These are phyloP conservation scores for Diplodia corticola DNA, from an alignment of 2,329 filamentous ascomycete genomes.

Conservation along the genomic window DNA sequence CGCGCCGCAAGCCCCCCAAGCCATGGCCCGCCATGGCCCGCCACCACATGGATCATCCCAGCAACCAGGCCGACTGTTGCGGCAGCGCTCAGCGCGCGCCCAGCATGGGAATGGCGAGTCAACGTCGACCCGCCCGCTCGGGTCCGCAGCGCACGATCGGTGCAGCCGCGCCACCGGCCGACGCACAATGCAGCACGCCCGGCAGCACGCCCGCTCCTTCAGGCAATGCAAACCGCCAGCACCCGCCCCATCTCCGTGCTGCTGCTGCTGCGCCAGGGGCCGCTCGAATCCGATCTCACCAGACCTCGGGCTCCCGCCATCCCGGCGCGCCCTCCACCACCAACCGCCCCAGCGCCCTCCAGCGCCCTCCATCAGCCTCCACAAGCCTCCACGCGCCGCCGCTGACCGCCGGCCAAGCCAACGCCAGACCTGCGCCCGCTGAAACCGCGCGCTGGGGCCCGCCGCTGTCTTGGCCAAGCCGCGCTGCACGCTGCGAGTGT, in stretches of 20 bases:
- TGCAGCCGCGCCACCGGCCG: background rate
- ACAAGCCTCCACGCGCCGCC: background rate
- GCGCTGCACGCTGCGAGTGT: conserved; percentile 2
- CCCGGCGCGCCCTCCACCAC: background rate
- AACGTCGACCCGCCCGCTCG: background rate
- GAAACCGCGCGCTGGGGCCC: background rate
- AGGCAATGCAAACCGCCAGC: conserved; percentile 2
- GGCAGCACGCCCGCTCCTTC: conserved; percentile 10
- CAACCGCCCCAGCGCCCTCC: too few relatives aligned
- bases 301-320: background rate
- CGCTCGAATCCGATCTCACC: conserved; percentile 4
- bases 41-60: background rate
- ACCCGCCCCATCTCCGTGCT: background rate
- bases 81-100: background rate
- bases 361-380: background rate
- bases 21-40: background rate
- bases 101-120: background rate
- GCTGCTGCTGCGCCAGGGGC: background rate
- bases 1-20: background rate
- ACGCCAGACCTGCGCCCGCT: background rate
- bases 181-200: conserved; percentile 2
- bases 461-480: background rate
- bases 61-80: background rate
- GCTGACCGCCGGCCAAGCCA: too few relatives aligned
- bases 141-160: conserved; percentile 10